Conservation (phyloP, 1,284 basidiomycete genomes). For the Dichomitus squalens region DNA sequence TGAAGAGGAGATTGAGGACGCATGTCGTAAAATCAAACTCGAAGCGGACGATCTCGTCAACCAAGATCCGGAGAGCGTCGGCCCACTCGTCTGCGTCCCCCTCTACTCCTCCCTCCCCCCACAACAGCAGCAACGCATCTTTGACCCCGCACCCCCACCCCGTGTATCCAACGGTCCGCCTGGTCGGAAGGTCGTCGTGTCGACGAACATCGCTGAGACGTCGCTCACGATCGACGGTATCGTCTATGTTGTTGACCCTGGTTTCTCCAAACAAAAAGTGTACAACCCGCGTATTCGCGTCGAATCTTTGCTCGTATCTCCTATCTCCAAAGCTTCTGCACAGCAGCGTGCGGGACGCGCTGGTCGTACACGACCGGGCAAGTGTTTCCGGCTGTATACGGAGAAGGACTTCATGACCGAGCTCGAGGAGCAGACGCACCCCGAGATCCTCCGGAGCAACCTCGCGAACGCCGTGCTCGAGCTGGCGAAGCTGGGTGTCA, state of each 20-base stretch:
- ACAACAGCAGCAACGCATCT: slow-evolving; percentile 93
- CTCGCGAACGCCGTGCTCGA: slow-evolving; percentile 94
- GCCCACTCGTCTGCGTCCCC: slow-evolving; percentile 72
- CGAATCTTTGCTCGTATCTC: slow-evolving; percentile 91
- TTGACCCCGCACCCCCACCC: slow-evolving; percentile 81
- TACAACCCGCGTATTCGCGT: slow-evolving; percentile 97
- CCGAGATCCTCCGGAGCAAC: slow-evolving; percentile 93
- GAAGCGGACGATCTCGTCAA: slow-evolving; percentile 83
- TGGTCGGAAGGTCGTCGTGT: slow-evolving; percentile 93
- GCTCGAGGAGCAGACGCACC: slow-evolving; percentile 95
- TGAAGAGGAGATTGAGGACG: slow-evolving; percentile 98
- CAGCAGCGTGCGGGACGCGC: slow-evolving; percentile 97
- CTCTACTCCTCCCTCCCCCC: slow-evolving; percentile 65
- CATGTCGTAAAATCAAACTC: slow-evolving; percentile 90
- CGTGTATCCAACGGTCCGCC: slow-evolving; percentile 70
- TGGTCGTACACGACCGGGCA: slow-evolving; percentile 93
- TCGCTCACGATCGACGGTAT: slow-evolving; percentile 98
- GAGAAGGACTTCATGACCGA: slow-evolving; percentile 97
- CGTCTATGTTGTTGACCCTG: slow-evolving; percentile 98
- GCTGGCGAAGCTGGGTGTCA: slow-evolving; percentile 91
- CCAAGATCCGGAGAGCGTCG: slow-evolving; percentile 76
- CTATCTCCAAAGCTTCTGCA: slow-evolving; percentile 96
- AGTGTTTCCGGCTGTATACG: slow-evolving; percentile 97
- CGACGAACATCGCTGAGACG: slow-evolving; percentile 98
- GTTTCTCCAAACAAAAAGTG: slow-evolving; percentile 96